These are phyloP conservation scores for Zygosaccharomyces siamensis DNA, from an alignment of 805 yeast genomes.

Conservation along the genomic window DNA sequence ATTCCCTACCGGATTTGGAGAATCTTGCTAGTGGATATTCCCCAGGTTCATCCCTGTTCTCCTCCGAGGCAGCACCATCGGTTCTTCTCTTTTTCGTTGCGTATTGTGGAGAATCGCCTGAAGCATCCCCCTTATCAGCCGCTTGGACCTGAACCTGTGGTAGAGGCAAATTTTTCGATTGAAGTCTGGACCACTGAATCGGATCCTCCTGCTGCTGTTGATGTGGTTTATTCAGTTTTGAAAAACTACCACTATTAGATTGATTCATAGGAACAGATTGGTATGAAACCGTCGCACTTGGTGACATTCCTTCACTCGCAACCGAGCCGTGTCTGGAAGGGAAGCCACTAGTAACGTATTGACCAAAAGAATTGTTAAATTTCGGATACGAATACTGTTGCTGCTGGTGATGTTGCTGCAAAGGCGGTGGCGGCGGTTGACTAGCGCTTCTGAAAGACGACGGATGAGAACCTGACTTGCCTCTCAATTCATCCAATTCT, in stretches of 20 bases:
- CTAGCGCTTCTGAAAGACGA: constrained; percentile 24
- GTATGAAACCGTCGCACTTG: constrained; percentile 21
- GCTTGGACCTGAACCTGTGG: not conserved
- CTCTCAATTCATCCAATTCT: constrained; percentile 17
- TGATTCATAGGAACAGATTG: constrained; percentile 8
- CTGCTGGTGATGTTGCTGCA: constrained; percentile 10
- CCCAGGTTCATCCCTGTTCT: constrained; percentile 9
- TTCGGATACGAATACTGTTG: constrained; percentile 10
- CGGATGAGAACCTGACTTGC: constrained; percentile 30
- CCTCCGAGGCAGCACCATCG: not conserved
- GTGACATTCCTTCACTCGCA: constrained; percentile 32
- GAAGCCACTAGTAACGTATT: constrained; percentile 24
- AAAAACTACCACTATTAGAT: not conserved
- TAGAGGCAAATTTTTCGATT: not conserved
- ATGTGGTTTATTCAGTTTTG: not conserved
- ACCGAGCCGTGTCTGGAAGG: constrained; percentile 32
- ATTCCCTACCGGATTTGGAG: not conserved
- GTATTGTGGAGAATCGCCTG: not conserved
- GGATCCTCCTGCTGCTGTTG: constrained; percentile 2
- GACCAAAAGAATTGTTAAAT: constrained; percentile 19
- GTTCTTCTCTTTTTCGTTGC: constrained; percentile 6
- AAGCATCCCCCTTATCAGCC: not conserved
- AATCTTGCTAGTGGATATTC: constrained; percentile 1
- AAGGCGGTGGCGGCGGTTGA: constrained; percentile 10
- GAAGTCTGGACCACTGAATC: constrained; percentile 1